phyloP scores from a whole-genome alignment of 257 asterid species.

The Solanum tarijense region DNA sequence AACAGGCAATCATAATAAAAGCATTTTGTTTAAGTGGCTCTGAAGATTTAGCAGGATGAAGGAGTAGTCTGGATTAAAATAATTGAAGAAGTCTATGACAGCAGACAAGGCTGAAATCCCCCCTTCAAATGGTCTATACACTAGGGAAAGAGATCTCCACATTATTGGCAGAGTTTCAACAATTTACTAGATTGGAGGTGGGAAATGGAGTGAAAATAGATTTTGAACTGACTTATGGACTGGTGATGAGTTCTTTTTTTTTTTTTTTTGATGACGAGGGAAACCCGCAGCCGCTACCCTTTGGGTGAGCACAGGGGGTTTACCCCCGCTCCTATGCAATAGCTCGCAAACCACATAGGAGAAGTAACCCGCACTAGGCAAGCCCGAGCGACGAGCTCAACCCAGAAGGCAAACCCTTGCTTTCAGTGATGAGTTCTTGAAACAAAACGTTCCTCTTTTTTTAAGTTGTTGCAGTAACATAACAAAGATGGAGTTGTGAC shows the following conservation, averaged over 20 bases:
- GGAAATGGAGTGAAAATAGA: neutral
- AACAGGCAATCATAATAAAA: neutral
- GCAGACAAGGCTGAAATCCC: neutral
- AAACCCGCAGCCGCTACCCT: too few relatives aligned
- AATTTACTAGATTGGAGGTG: neutral
- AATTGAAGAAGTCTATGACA: neutral
- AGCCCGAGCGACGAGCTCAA: too few relatives aligned
- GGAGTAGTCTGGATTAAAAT: neutral
- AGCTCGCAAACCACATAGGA: too few relatives aligned
- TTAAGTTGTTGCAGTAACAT: neutral
- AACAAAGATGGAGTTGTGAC: neutral
- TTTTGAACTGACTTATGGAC: neutral
- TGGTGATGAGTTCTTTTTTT: neutral
- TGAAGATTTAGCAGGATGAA: neutral
- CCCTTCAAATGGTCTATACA: neutral
- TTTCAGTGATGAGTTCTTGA: neutral
- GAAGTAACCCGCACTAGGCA: too few relatives aligned
- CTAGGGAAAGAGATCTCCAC: neutral
- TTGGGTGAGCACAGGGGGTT: too few relatives aligned
- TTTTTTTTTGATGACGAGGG: too few relatives aligned
- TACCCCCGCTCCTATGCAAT: too few relatives aligned
- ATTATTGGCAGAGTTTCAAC: neutral
- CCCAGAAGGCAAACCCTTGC: too few relatives aligned
- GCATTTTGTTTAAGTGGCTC: neutral
- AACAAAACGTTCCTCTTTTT: neutral